Conservation (phyloP, 768 basidiomycete genomes). For the Trametopsis cervina region DNA sequence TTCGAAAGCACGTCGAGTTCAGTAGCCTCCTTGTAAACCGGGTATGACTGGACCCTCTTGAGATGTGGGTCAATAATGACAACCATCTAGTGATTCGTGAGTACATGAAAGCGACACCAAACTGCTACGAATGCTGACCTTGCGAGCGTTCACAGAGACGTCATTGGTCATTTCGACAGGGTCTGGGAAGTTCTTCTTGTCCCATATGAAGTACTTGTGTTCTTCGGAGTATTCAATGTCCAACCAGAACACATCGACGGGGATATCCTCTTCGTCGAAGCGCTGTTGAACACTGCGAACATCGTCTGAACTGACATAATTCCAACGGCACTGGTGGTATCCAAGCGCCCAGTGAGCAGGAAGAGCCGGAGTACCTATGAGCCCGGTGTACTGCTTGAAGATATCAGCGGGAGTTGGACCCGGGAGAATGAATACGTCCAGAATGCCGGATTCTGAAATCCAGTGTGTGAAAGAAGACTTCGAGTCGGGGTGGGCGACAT, state of each 20-base stretch:
- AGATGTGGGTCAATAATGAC: slow-evolving; percentile 96
- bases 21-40: slow-evolving; percentile 78
- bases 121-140: slow-evolving; percentile 41
- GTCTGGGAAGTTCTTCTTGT: slow-evolving; percentile 86
- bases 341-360: slow-evolving; percentile 89
- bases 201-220: slow-evolving; percentile 98
- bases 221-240: slow-evolving; percentile 94
- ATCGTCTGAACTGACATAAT: slow-evolving; percentile 89
- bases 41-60: slow-evolving; percentile 74
- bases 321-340: slow-evolving; percentile 98
- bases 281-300: slow-evolving; percentile 75
- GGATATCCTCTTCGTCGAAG: slow-evolving; percentile 93
- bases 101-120: neutral
- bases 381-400: slow-evolving; percentile 75
- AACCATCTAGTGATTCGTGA: slow-evolving; percentile 65
- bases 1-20: slow-evolving; percentile 83
- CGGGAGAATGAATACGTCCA: slow-evolving; percentile 90
- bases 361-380: slow-evolving; percentile 84
- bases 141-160: slow-evolving; percentile 77
- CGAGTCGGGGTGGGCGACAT: slow-evolving; percentile 63
- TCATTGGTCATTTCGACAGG: slow-evolving; percentile 91
- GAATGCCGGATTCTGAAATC: slow-evolving; percentile 95
- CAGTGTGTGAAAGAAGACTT: slow-evolving; percentile 86
- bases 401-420: slow-evolving; percentile 81
- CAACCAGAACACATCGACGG: slow-evolving; percentile 94